phyloP scores from a whole-genome alignment of 176 grass and related monocot species.

The maize (Zea mays) region Zm-B73-REFERENCE-NAM-5.0 NC_050098.1:2498501-2499000 shows the following conservation, averaged over 20 bases:
- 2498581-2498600: too few relatives aligned
- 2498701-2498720: background rate
- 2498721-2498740: background rate
- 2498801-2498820: constrained; percentile 1
- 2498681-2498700: too few relatives aligned
- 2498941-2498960: constrained; percentile 24
- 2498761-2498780: constrained; percentile 9
- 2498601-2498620: too few relatives aligned
- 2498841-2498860: background rate
- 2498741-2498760: background rate
- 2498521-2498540: too few relatives aligned
- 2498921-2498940: constrained; percentile 25
- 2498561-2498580: too few relatives aligned
- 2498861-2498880: background rate
- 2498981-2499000: background rate
- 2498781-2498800: background rate
- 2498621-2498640: too few relatives aligned
- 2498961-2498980: background rate
- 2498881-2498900: background rate
- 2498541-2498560: too few relatives aligned
- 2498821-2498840: background rate
- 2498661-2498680: too few relatives aligned
- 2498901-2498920: background rate
- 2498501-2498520: too few relatives aligned
- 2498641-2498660: too few relatives aligned